Evolutionary conservation across 306 rosid species (phyloP), one percentile per base, ranked within the genome.

Genomic region (Fragaria vesca): DNA sequence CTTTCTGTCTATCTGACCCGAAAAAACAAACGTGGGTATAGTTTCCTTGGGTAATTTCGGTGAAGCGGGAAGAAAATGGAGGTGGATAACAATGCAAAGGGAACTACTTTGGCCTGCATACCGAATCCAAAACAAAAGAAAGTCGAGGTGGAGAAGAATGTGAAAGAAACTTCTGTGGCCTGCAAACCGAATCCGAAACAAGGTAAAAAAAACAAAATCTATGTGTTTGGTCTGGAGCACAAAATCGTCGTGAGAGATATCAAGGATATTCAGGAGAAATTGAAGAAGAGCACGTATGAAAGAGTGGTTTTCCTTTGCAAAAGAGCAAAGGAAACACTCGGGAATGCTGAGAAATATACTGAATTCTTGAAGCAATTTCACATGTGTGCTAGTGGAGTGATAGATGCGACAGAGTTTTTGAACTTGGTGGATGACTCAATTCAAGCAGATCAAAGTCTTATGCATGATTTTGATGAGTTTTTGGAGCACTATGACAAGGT

Each of bases 401-500:
- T 74, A 42, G 78, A 61, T 18, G 54, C 66, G 26, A 74, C 78
- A 1, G 46, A 74, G 70, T 74, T 74, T 43, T 30, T 74, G 28
- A 74, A 74, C 50, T 30, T 74, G 70, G 57, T 74, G 30, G 78
- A 74, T 13, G 60, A 74, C 36, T 50, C 20, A 5, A 17, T 74
- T 45, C 78, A 51, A 61, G 78, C 69, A 10, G 78, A 74, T 18
- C 70, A 61, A 43, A 68, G 51, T 74, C 78, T 74, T 5, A 74
- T 74, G 78, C 51, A 45, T 43, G 78, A 61, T 8, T 42, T 74
- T 61, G 78, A 74, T 46, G 57, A 36, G 51, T 74, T 74, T 11
- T 32, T 74, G 70, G 78, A 74, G 78, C 78, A 74, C 57, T 74
- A 66, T 74, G 70, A 74, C 45, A 74, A 61, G 78, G 58, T 66